Evolutionary conservation across 805 yeast species (phyloP).

Genomic region (Cyberlindnera mycetangii): DNA sequence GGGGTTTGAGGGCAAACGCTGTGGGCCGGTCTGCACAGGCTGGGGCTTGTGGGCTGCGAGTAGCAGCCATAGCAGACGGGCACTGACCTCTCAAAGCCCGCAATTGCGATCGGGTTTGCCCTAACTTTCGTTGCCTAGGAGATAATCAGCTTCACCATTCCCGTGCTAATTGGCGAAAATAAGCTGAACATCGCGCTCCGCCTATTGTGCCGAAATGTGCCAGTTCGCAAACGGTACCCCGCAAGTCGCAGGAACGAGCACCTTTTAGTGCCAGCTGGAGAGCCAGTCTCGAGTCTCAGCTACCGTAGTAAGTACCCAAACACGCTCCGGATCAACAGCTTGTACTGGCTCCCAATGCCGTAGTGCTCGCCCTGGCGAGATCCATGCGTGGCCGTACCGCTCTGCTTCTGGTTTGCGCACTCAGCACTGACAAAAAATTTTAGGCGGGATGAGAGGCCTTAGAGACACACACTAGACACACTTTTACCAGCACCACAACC

Average conservation of each 20-base stretch:
- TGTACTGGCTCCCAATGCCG: no score
- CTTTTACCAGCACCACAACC: neutral
- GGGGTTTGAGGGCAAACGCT: no score
- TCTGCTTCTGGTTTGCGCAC: neutral
- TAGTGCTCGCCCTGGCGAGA: no score
- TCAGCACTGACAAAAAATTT: neutral
- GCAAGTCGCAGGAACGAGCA: no score
- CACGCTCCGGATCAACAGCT: no score
- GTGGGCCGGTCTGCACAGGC: no score
- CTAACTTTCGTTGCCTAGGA: slow-evolving; percentile 24
- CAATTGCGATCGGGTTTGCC: slow-evolving; percentile 3
- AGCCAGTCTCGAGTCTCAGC: no score
- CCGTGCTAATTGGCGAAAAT: neutral
- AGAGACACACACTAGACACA: neutral
- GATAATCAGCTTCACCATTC: slow-evolving; percentile 20
- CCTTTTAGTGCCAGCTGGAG: no score
- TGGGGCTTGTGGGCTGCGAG: no score
- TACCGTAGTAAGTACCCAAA: no score
- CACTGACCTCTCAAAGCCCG: no score
- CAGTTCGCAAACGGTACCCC: neutral
- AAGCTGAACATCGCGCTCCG: neutral
- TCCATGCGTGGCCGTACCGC: neutral
- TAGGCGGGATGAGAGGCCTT: slow-evolving; percentile 2
- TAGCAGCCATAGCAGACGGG: no score
- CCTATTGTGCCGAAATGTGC: neutral